Conservation (phyloP, 192 early-diverging fungal genomes). For the Mortierella claussenii region DNA sequence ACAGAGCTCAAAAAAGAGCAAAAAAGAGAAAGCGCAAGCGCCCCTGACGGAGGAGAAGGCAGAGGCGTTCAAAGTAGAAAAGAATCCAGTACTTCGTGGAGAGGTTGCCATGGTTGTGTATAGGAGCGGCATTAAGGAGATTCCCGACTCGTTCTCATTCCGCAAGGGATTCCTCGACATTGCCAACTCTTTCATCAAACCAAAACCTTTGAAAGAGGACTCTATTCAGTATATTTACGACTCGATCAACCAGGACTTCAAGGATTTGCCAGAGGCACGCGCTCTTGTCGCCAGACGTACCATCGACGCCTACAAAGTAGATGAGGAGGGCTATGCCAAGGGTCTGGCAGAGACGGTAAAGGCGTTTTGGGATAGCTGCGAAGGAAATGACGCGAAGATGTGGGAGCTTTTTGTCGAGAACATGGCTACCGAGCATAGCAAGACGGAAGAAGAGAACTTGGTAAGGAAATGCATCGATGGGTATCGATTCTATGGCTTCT, state of each 20-base stretch:
- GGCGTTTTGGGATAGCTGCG: conserved; percentile 43
- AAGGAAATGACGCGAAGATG: conserved; percentile 59
- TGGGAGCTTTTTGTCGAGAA: conserved; percentile 74
- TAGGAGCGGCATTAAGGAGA: conserved; percentile 79
- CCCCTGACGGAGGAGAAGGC: conserved; percentile 56
- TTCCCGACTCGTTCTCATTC: conserved; percentile 79
- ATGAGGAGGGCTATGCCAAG: conserved; percentile 57
- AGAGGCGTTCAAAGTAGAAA: conserved; percentile 63
- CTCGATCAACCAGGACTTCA: conserved; percentile 69
- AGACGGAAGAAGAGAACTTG: conserved; percentile 65
- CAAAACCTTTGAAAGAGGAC: conserved; percentile 40
- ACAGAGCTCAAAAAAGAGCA: conserved; percentile 31
- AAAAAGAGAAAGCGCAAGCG: conserved; percentile 20
- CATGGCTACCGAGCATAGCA: conserved; percentile 57
- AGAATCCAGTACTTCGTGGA: conserved; percentile 76
- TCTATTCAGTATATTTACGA: conserved; percentile 55
- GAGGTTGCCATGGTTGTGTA: conserved; percentile 81
- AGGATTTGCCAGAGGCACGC: conserved; percentile 61
- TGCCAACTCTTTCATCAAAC: conserved; percentile 64
- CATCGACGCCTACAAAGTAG: conserved; percentile 60
- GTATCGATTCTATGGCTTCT: background rate
- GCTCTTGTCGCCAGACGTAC: conserved; percentile 66
- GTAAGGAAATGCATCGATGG: conserved; percentile 26
- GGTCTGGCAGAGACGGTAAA: conserved; percentile 66
- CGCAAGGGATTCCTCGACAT: conserved; percentile 78